Evolutionary conservation across 495 filamentous ascomycete genomes (phyloP), one percentile per base, ranked within the genome.

Genomic region (Rhypophila decipiens): DNA sequence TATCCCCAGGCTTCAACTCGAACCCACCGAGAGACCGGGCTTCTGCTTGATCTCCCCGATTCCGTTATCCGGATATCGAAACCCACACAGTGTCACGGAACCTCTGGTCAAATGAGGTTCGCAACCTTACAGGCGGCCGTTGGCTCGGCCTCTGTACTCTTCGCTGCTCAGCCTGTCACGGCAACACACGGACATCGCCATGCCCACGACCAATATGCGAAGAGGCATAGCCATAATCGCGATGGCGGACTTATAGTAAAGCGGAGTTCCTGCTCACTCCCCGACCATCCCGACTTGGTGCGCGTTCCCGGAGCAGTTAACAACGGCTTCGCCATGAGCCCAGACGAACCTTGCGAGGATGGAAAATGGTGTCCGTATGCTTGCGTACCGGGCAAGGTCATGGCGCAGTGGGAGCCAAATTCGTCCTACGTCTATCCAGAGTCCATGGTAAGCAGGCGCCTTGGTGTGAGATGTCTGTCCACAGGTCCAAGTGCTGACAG

Each of bases 321-420:
- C 66, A 85, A 73, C 27, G 87, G 87, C 49, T 93, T 87, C 82
- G 87, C 87, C 27, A 84, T 93, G 79, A 85, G 83, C 57, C 85
- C 85, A 7, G 78, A 93, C 66, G 77, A 88, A 59, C 60, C 76
- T 20, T 93, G 87, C 59, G 66, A 68, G 38, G 76, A 84, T 5
- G 84, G 80, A 13, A 79, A 68, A 47, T 90, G 80, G 64, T 93
- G 87, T 58, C 87, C 87, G 3, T 84, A 87, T 49, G 87, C 87
- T 34, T 93, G 87, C 51, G 83, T 81, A 34, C 61, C 86, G 0
- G 86, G 86, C 23, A 76, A 88, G 62, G 75, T 90, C 12, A 87
- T 83, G 68, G 79, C 80, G 54, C 87, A 93, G 63, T 93, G 87
- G 87, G 79, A 88, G 62, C 64, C 78, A 20, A 78, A 79, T 24